Evolutionary conservation across 164 flowering plant genomes (phyloP), one percentile per base, ranked within the genome.

Genomic region (Stephania yunnanensis): DNA sequence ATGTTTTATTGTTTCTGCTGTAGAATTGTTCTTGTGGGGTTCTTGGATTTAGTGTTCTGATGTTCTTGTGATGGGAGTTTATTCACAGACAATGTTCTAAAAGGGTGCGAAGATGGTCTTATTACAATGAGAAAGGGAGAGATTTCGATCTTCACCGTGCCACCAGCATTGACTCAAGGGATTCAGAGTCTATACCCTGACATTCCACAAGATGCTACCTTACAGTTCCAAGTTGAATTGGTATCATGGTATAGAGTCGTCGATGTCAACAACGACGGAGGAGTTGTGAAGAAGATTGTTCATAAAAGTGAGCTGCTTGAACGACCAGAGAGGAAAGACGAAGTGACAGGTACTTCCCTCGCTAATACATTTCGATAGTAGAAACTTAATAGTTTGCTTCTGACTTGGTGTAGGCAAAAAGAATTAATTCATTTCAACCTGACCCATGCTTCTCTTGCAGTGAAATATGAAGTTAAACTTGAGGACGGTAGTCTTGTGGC

Each of bases 61-160:
- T 70, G 36, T 22, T 50, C 46, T 46, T 70, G 36, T 22, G 52
- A 63, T 46, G 53, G 50, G 20, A 20, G 6, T 31, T 69, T 69
- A 5, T 11, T 66, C 69, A 70, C 79, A 78, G 83, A 76, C 7
- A 58, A 19, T 29, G 50, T 73, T 66, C 69, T 81, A 46, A 71
- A 76, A 76, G 83, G 75, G 61, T 81, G 81, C 69, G 74, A 67
- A 25, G 81, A 81, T 71, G 83, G 83, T 50, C 74, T 81, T 67
- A 25, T 81, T 48, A 81, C 81, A 25, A 81, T 81, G 83, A 78
- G 79, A 79, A 76, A 76, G 70, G 83, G 83, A 46, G 83, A 81
- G 72, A 73, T 74, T 69, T 58, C 83, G 42, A 61, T 78, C 44
- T 81, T 81, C 77, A 81, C 79, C 0, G 75, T 81, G 36, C 79